A percentile compares a stretch with the other conserved stretches of the same genome.
Conservation (phyloP, 106 monocot species). For the Apostasia shenzhenica region DNA sequence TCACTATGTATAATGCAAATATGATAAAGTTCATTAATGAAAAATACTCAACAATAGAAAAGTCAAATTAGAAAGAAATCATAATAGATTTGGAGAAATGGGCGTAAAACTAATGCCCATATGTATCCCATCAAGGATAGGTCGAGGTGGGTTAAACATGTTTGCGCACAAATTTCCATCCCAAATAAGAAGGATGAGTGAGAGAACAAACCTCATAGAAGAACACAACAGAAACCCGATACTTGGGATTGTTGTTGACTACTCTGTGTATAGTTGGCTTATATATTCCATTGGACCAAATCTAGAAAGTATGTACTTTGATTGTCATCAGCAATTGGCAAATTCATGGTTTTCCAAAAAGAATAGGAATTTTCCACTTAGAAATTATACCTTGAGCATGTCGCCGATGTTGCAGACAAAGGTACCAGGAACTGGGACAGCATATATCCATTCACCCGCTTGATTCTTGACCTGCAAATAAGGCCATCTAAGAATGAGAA, state of each 20-base stretch:
- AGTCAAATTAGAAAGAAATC: too few relatives aligned
- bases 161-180: too few relatives aligned
- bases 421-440: constrained; percentile 69
- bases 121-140: neutral
- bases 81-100: too few relatives aligned
- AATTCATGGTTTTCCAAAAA: neutral
- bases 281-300: constrained; percentile 78
- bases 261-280: constrained; percentile 82
- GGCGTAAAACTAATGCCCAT: too few relatives aligned
- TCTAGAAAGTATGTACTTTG: constrained; percentile 17
- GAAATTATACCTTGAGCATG: constrained; percentile 74
- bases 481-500: neutral
- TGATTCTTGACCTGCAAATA: constrained; percentile 64
- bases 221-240: constrained; percentile 78
- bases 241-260: constrained; percentile 61
- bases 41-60: too few relatives aligned
- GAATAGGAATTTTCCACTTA: neutral
- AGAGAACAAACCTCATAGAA: constrained; percentile 65
- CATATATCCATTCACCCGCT: constrained; percentile 82
- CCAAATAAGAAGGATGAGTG: too few relatives aligned
- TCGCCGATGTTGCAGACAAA: constrained; percentile 98
- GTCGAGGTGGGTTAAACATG: too few relatives aligned
- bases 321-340: neutral
- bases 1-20: too few relatives aligned
- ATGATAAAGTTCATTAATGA: too few relatives aligned